Conservation (phyloP, 768 basidiomycete genomes). For the Megacollybia marginata region DNA sequence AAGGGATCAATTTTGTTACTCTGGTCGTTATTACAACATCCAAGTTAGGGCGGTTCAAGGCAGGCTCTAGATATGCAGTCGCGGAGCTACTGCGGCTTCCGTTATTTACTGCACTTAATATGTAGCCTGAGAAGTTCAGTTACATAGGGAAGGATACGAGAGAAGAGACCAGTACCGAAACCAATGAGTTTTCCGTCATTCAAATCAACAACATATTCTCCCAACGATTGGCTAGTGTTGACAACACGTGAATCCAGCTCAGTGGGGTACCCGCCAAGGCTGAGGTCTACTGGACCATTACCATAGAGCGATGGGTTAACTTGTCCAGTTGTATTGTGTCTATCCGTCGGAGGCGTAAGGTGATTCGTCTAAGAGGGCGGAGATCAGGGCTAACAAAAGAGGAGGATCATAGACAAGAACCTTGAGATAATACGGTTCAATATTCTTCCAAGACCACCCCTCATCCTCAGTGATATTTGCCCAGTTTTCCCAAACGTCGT, state of each 20-base stretch:
- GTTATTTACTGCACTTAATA: slow-evolving; percentile 2
- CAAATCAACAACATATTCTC: neutral
- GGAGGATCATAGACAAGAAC: neutral
- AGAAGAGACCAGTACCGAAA: neutral
- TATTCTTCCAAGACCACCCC: slow-evolving; percentile 30
- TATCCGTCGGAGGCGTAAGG: neutral
- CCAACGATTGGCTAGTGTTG: neutral
- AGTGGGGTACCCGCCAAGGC: neutral
- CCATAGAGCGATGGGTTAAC: neutral
- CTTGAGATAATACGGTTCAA: slow-evolving; percentile 10
- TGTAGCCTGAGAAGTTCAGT: slow-evolving; percentile 4
- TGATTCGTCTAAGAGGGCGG: neutral
- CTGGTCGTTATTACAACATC: slow-evolving; percentile 7
- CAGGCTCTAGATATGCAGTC: slow-evolving; percentile 10
- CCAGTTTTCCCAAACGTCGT: slow-evolving; percentile 46
- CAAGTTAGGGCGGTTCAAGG: slow-evolving; percentile 9
- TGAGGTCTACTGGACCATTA: neutral
- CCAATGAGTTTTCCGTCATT: neutral
- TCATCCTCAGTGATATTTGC: slow-evolving; percentile 35
- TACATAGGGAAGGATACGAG: neutral
- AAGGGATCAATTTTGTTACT: neutral
- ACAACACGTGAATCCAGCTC: neutral
- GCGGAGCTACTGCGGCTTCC: slow-evolving; percentile 10
- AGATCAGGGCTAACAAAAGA: neutral
- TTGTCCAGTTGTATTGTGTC: neutral